Base-by-base conservation (phyloP, 306 rosid genomes). In the Datisca glomerata region DNA sequence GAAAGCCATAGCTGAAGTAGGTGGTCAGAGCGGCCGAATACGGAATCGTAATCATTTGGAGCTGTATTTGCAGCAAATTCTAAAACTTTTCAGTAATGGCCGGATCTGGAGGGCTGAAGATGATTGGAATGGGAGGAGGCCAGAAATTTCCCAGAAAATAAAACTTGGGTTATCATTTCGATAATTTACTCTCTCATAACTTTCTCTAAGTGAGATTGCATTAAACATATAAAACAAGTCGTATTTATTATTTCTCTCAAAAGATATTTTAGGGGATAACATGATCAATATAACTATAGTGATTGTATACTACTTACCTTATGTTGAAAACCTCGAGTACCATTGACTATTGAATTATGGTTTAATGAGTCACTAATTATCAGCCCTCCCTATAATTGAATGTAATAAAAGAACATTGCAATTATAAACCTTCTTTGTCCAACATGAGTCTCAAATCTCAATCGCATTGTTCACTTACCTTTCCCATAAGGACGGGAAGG, bases 321-420 rank as follows among this genome's bases (percentile, higher is more conserved):
- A 60, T 86, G 81, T 61, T 78, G 96, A 60, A 86, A 81, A 46
- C 96, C 96, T 32, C 96, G 74, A 9, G 94, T 91, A 43, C 96
- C 96, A 54, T 86, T 86, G 31, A 86, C 79, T 45, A 86, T 81
- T 25, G 96, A 81, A 70, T 78, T 81, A 63, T 81, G 96, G 65
- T 86, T 86, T 52, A 86, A 66, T 3, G 96, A 86, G 66, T 81
- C 96, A 52, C 96, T 86, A 39, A 86, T 83, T 36, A 86, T 86
- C 70, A 81, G 69, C 47, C 84, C 59, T 61, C 94, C 94, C 96
- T 86, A 64, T 20, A 11, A 47, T 49, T 42, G 12, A 35, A 48
- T 29, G 35, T 18, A 38, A 28, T 5, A 41, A 8, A 31, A 35
- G 43, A 28, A 12, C 4, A 31, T 21, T 24, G 34, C 1, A 11